Evolutionary conservation across 202 grass and related monocot genomes (phyloP).

Genomic region (Dendrocalamus latiflorus): DNA sequence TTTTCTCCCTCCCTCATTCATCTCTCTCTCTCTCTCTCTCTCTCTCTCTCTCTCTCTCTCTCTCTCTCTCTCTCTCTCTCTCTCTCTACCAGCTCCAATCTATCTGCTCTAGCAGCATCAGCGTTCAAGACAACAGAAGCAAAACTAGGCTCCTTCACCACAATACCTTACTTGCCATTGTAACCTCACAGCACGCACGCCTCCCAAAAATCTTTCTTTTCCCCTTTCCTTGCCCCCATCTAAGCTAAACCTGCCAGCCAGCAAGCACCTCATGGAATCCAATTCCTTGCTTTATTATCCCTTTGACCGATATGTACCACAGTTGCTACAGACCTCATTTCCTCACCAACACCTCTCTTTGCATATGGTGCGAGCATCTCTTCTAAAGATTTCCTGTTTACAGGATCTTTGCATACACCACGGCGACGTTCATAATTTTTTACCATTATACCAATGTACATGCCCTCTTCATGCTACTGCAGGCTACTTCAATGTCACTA

Average conservation of each 20-base stretch:
- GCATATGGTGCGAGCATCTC: neutral
- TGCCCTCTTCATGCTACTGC: constrained; percentile 7
- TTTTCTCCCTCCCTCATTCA: neutral
- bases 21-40: too few relatives aligned
- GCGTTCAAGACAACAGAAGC: too few relatives aligned
- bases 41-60: too few relatives aligned
- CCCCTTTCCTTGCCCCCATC: too few relatives aligned
- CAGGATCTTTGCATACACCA: neutral
- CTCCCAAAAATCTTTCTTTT: neutral
- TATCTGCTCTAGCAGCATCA: neutral
- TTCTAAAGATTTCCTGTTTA: neutral
- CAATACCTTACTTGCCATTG: too few relatives aligned
- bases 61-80: too few relatives aligned
- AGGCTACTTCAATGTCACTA: constrained; percentile 57
- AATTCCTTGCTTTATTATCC: neutral
- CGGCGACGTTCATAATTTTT: neutral
- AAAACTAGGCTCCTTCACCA: too few relatives aligned
- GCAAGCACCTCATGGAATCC: neutral
- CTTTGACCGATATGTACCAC: neutral
- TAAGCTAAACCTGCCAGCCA: neutral
- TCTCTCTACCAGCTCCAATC: too few relatives aligned
- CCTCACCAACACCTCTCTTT: neutral
- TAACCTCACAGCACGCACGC: neutral
- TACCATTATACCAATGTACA: neutral
- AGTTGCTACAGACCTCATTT: neutral